Evolutionary conservation across 805 yeast species (phyloP).

Genomic region (Yamadazyma nakazawae): DNA sequence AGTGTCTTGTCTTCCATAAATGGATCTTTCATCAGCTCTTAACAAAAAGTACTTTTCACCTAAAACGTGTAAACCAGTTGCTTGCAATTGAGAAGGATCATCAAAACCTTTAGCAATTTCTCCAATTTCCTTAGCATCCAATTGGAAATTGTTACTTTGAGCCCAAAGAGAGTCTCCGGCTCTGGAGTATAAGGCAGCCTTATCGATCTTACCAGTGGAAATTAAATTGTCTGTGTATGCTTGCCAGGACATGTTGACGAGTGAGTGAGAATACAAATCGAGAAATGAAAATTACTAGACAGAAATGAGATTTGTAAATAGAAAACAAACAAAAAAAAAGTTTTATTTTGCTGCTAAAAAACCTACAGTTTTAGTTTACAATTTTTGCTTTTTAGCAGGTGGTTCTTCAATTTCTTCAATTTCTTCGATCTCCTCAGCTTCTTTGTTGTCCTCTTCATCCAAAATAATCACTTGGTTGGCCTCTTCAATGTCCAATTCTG

Average conservation of each 20-base stretch:
- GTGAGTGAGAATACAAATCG: neutral
- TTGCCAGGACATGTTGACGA: slow-evolving; percentile 38
- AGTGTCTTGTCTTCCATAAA: slow-evolving; percentile 87
- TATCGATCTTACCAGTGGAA: slow-evolving; percentile 84
- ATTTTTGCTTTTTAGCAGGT: slow-evolving; percentile 16
- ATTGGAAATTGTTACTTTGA: slow-evolving; percentile 60
- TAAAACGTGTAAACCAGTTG: slow-evolving; percentile 80
- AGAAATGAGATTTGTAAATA: too few species aligned
- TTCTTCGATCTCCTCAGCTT: slow-evolving; percentile 7
- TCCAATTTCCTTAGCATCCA: slow-evolving; percentile 66
- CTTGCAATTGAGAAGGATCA: slow-evolving; percentile 75
- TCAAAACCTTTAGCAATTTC: slow-evolving; percentile 77
- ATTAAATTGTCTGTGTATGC: slow-evolving; percentile 94
- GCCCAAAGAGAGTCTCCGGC: slow-evolving; percentile 98
- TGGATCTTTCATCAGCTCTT: slow-evolving; percentile 87
- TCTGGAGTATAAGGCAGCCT: slow-evolving; percentile 88
- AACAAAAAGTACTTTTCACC: slow-evolving; percentile 85
- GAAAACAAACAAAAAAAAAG: too few species aligned
- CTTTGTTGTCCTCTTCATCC: slow-evolving; percentile 1
- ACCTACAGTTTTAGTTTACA: neutral
- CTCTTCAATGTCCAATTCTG: neutral
- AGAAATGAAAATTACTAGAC: neutral
- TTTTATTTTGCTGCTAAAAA: too few species aligned
- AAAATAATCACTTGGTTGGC: neutral
- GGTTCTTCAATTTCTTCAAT: slow-evolving; percentile 32